phyloP scores from a whole-genome alignment of 2,329 filamentous ascomycete genomes.

The Neopestalotiopsis clavispora region DNA sequence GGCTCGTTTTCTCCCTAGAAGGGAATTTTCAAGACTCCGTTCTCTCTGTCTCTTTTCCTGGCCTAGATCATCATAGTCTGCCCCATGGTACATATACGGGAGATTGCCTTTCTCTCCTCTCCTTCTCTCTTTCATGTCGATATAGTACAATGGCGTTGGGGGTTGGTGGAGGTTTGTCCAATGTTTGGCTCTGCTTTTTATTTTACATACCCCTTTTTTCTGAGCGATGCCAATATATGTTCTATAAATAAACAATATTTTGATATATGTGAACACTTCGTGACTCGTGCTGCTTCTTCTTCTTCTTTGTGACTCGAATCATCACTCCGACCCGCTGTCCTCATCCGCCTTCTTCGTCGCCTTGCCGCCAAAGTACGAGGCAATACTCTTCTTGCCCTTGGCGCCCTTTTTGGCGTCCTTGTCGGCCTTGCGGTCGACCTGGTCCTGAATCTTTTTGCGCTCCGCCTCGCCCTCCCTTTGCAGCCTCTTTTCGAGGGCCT shows the following conservation, averaged over 20 bases:
- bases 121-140: not conserved
- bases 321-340: constrained; percentile 31
- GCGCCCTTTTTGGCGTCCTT: constrained; percentile 56
- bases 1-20: not conserved
- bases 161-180: constrained; percentile 11
- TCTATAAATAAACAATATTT: not conserved
- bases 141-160: constrained; percentile 15
- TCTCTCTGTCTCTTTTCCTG: not conserved
- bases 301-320: not conserved
- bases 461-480: constrained; percentile 72
- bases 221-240: constrained; percentile 18
- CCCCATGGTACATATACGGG: not conserved
- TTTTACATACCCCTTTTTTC: constrained; percentile 19
- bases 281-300: not conserved
- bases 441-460: constrained; percentile 75
- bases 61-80: not conserved
- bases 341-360: constrained; percentile 23
- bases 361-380: constrained; percentile 32
- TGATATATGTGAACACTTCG: not conserved
- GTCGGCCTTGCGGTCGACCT: constrained; percentile 76
- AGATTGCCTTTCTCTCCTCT: not conserved
- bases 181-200: constrained; percentile 18
- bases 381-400: constrained; percentile 18
- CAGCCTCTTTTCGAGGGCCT: constrained; percentile 65
- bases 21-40: not conserved